A percentile compares a stretch with the other conserved stretches of the same genome.
Evolutionary conservation across 2,329 filamentous ascomycete genomes (phyloP).

Genomic region (Lomentospora prolificans): DNA sequence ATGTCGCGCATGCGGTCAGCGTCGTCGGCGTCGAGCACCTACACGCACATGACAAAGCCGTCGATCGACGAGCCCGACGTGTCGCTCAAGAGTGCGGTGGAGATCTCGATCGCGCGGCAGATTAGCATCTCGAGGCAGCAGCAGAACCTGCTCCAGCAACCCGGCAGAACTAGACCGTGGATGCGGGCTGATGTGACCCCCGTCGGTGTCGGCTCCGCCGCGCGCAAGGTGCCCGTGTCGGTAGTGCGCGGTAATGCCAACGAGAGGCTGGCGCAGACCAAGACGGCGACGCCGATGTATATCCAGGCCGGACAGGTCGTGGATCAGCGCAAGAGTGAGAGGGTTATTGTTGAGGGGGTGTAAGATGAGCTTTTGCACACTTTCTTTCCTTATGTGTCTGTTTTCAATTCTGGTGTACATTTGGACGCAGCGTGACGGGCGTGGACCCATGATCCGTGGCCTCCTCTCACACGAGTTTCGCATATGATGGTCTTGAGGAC

Average conservation of each 20-base stretch:
- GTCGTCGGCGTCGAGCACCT: constrained; percentile 21
- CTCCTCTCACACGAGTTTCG: too few species aligned
- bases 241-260: constrained; percentile 10
- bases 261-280: constrained; percentile 27
- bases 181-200: constrained; percentile 3
- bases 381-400: constrained; percentile 10
- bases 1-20: constrained; percentile 16
- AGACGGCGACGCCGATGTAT: constrained; percentile 35
- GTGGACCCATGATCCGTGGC: too few species aligned
- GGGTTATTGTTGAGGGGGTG: constrained; percentile 37
- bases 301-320: constrained; percentile 27
- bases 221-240: background rate
- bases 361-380: constrained; percentile 11
- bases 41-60: constrained; percentile 22
- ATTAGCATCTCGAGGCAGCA: constrained; percentile 57
- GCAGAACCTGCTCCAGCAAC: constrained; percentile 40
- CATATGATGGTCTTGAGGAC: too few species aligned
- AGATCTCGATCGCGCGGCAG: constrained; percentile 58
- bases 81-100: constrained; percentile 44
- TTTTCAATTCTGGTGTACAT: constrained; percentile 1
- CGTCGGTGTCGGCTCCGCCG: background rate
- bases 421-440: too few species aligned
- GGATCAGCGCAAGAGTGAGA: constrained; percentile 41
- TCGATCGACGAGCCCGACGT: constrained; percentile 30
- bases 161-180: constrained; percentile 4